Evolutionary conservation across 768 basidiomycete genomes (phyloP).

Genomic region (Pleurotus salmoneostramineus): DNA sequence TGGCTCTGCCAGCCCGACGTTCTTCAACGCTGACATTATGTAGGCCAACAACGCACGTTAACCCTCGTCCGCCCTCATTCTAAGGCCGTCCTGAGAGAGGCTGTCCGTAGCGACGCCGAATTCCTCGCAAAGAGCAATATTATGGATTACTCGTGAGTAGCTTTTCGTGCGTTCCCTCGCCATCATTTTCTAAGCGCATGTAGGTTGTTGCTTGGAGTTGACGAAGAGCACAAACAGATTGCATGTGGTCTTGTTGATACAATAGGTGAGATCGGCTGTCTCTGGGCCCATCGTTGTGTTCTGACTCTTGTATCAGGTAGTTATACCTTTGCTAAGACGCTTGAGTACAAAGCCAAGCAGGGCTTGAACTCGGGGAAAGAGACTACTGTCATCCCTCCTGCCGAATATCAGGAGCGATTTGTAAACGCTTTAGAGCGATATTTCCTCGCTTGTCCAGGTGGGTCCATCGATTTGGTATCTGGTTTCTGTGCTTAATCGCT

Average conservation of each 20-base stretch:
- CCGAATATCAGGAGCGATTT: slow-evolving; percentile 78
- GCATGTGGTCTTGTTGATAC: slow-evolving; percentile 82
- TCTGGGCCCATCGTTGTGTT: neutral
- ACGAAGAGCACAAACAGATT: slow-evolving; percentile 62
- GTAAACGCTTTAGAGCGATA: slow-evolving; percentile 69
- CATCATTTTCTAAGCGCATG: neutral
- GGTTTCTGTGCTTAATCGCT: neutral
- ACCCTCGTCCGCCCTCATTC: slow-evolving; percentile 71
- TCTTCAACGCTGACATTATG: neutral
- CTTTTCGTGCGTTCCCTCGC: slow-evolving; percentile 7
- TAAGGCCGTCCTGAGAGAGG: slow-evolving; percentile 66
- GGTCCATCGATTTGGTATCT: slow-evolving; percentile 5
- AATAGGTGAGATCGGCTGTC: slow-evolving; percentile 44
- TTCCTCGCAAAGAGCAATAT: slow-evolving; percentile 75
- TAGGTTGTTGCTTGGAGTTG: slow-evolving; percentile 71
- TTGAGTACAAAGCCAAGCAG: slow-evolving; percentile 85
- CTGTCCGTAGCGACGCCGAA: slow-evolving; percentile 65
- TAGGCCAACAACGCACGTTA: slow-evolving; percentile 62
- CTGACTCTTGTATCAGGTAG: slow-evolving; percentile 43
- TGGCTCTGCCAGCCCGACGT: neutral
- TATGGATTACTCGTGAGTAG: slow-evolving; percentile 86
- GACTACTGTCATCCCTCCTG: slow-evolving; percentile 76
- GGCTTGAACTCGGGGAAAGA: slow-evolving; percentile 68
- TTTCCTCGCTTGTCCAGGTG: slow-evolving; percentile 75
- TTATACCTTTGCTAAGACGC: slow-evolving; percentile 81